Base-by-base conservation (phyloP, 164 flowering plant genomes). In the Nymphaea colorata region DNA sequence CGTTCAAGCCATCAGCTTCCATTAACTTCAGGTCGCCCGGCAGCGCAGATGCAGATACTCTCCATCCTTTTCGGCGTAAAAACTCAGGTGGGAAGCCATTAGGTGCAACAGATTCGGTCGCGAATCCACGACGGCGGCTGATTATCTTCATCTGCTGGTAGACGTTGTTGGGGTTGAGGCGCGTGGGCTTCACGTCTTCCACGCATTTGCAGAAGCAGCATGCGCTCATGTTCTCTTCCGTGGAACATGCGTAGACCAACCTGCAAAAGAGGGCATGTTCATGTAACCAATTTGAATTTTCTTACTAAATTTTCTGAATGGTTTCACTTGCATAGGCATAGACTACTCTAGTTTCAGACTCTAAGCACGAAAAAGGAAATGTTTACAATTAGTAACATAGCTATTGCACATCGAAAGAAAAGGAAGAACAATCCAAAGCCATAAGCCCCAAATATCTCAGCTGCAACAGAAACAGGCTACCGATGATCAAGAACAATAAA, bases 281-380 rank as follows among this genome's bases (percentile, higher is more conserved):
- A 25, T 25, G 36, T 25, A 25, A 25, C 36, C 36, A 25, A 25
- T 25, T 25, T 25, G 36, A 25, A 25, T 25, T 25, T 25, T 25
- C 36, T 8, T 8, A 16, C 12, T 55, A 8, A 10, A 55, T 10
- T 8, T 7, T 7, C 59, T 7, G 12, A 55, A 55, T 55, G 7
- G 12, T 7, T 7, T 7, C 7, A 12, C 59, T 7, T 55, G 10
- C 12, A 82, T 76, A 63, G 87, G 82, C 72, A 85, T 42, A 0
- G 91, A 88, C 65, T 72, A 81, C 72, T 79, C 69, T 10, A 85
- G 78, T 62, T 82, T 87, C 1, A 88, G 89, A n/a, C n/a, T n/a
- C n/a, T n/a, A n/a, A n/a, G n/a, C n/a, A n/a, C n/a, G n/a, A n/a
- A n/a, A n/a, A n/a, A n/a, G 36, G 36, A 25, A 25, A 25, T 0